Conservation (phyloP, 179 eudicot genomes). For the Silene coronaria region DNA sequence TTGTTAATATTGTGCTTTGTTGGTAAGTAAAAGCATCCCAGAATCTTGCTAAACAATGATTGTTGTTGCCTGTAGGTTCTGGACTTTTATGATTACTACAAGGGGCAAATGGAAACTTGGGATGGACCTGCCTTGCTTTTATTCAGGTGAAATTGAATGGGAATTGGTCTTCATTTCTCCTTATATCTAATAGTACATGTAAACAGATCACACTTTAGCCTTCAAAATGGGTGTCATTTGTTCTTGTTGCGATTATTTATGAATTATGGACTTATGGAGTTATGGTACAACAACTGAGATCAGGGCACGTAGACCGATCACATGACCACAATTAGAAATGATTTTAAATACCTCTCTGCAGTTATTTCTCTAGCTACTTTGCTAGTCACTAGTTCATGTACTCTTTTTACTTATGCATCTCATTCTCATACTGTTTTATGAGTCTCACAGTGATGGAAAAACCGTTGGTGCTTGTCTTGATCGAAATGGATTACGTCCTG, state of each 20-base stretch:
- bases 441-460: constrained; percentile 73
- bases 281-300: not conserved
- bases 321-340: not conserved
- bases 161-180: not conserved
- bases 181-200: not conserved
- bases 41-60: constrained; percentile 16
- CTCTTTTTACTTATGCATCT: not conserved
- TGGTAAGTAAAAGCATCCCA: not conserved
- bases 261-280: not conserved
- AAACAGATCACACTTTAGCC: not conserved
- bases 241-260: not conserved
- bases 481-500: constrained; percentile 98
- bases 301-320: not conserved
- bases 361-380: constrained; percentile 6
- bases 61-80: constrained; percentile 44
- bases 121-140: constrained; percentile 98
- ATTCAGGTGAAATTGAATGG: constrained; percentile 56
- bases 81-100: constrained; percentile 94
- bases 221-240: not conserved
- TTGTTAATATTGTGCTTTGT: too few relatives aligned
- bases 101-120: constrained; percentile 99
- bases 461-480: constrained; percentile 99
- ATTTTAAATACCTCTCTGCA: not conserved
- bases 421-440: constrained; percentile 6
- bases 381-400: not conserved